Percentiles rank a stretch among this genome's conserved stretches.
These are phyloP conservation scores for Raffaelea albimanens DNA, from an alignment of 2,329 filamentous ascomycete genomes.

Conservation along the genomic window DNA sequence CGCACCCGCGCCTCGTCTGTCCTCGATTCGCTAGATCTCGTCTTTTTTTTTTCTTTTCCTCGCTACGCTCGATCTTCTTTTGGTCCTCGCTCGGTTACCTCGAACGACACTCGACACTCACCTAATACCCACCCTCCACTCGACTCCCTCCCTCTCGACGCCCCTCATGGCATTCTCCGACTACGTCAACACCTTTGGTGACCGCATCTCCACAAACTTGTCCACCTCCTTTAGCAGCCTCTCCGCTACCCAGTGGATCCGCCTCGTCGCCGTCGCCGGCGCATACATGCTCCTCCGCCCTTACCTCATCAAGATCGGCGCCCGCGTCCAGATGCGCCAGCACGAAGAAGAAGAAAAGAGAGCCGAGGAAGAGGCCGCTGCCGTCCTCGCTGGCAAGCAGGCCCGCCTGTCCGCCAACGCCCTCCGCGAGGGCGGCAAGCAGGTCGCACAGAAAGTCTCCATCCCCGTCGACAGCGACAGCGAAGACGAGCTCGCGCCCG, in stretches of 20 bases:
- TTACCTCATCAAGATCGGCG: conserved; percentile 60
- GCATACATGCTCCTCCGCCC: conserved; percentile 67
- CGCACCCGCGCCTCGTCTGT: no score
- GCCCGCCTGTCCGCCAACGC: conserved; percentile 50
- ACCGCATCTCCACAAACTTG: conserved; percentile 39
- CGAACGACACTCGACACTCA: no score
- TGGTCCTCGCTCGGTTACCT: no score
- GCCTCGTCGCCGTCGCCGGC: conserved; percentile 61
- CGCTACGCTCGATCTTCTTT: not conserved
- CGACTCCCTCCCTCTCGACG: not conserved
- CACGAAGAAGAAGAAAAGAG: conserved; percentile 51
- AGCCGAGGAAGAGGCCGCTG: conserved; percentile 32
- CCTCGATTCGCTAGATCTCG: not conserved
- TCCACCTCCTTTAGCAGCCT: conserved; percentile 38
- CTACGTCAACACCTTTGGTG: conserved; percentile 15
- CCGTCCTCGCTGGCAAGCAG: conserved; percentile 32
- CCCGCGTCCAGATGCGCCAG: conserved; percentile 52
- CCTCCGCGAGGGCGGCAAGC: conserved; percentile 29
- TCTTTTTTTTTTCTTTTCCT: not conserved
- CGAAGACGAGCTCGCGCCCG: conserved; percentile 29
- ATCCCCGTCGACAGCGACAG: conserved; percentile 43
- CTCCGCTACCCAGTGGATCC: conserved; percentile 49
- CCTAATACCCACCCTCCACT: no score
- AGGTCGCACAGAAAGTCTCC: conserved; percentile 35
- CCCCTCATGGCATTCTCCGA: conserved; percentile 18